These are phyloP conservation scores for Panicum virgatum DNA, from an alignment of 202 grass and related monocot genomes.

Conservation along the genomic window DNA sequence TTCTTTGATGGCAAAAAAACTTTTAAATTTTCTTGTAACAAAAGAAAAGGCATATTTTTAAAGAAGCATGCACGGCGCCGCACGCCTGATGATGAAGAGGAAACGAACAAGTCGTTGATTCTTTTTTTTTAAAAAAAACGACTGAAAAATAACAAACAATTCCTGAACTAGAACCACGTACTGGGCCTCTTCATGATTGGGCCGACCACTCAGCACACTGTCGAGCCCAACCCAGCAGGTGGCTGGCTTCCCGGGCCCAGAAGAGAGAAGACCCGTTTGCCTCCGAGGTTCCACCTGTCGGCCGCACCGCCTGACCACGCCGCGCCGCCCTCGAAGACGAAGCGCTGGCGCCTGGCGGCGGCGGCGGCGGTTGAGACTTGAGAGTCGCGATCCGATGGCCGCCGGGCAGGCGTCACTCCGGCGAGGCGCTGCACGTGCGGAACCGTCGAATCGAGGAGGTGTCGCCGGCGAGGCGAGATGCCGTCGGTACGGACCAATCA, in stretches of 20 bases:
- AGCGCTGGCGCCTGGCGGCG: background rate
- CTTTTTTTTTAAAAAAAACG: too few species aligned
- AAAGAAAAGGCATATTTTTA: too few species aligned
- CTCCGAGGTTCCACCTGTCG: background rate
- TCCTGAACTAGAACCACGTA: too few species aligned
- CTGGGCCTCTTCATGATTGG: too few species aligned
- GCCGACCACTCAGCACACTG: background rate
- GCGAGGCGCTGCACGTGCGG: background rate
- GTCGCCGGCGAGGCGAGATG: background rate
- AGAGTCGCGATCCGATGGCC: background rate
- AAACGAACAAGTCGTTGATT: background rate
- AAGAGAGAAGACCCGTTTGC: background rate
- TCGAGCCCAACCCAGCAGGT: background rate
- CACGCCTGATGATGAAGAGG: too few species aligned
- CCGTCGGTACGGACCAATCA: background rate
- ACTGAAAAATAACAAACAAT: too few species aligned
- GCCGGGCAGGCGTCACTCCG: too few species aligned
- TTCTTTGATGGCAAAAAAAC: too few species aligned
- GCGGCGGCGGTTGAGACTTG: too few species aligned
- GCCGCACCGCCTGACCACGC: background rate
- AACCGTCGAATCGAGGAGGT: background rate
- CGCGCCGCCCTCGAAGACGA: background rate
- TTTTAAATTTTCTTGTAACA: background rate
- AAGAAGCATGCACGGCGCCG: too few species aligned
- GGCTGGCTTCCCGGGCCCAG: background rate